These are phyloP conservation scores for Datura wrightii DNA, from an alignment of 257 asterid genomes.

Conservation along the genomic window DNA sequence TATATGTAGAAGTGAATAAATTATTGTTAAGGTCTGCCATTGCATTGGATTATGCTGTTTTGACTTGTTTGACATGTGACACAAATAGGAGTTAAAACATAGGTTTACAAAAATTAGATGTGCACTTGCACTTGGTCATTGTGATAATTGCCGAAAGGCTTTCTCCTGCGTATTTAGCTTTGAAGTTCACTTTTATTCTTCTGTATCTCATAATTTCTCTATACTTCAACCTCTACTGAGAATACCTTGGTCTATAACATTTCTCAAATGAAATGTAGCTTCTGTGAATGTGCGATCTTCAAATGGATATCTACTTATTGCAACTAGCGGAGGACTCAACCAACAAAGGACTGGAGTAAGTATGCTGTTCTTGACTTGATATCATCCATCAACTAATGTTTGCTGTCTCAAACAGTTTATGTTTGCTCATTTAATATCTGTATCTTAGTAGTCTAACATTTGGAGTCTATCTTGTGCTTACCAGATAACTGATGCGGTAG, in stretches of 20 bases:
- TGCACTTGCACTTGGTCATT: not conserved
- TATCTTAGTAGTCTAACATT: constrained; percentile 32
- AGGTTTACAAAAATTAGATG: not conserved
- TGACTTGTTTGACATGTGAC: not conserved
- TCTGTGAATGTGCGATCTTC: constrained; percentile 73
- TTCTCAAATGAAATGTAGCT: constrained; percentile 55
- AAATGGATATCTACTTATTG: constrained; percentile 95
- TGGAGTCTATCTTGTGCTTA: constrained; percentile 36
- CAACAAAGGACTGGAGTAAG: constrained; percentile 99
- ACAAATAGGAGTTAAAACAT: not conserved
- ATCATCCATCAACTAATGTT: constrained; percentile 30
- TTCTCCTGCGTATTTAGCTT: constrained; percentile 11
- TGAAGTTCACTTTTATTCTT: constrained; percentile 3
- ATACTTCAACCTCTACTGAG: not conserved
- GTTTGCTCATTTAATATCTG: not conserved
- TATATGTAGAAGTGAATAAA: constrained; percentile 13
- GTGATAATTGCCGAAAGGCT: not conserved
- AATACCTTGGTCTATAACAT: not conserved
- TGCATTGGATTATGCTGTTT: not conserved
- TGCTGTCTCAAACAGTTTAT: constrained; percentile 6
- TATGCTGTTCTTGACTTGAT: constrained; percentile 32
- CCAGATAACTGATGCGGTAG: constrained; percentile 99
- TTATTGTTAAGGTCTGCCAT: not conserved
- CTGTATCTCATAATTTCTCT: not conserved
- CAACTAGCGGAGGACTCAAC: constrained; percentile 96